A percentile compares a stretch with the other conserved stretches of the same genome.
phyloP scores from a whole-genome alignment of 2,329 filamentous ascomycete genomes.

The Ophiognomonia clavigignenti-juglandacearum region DNA sequence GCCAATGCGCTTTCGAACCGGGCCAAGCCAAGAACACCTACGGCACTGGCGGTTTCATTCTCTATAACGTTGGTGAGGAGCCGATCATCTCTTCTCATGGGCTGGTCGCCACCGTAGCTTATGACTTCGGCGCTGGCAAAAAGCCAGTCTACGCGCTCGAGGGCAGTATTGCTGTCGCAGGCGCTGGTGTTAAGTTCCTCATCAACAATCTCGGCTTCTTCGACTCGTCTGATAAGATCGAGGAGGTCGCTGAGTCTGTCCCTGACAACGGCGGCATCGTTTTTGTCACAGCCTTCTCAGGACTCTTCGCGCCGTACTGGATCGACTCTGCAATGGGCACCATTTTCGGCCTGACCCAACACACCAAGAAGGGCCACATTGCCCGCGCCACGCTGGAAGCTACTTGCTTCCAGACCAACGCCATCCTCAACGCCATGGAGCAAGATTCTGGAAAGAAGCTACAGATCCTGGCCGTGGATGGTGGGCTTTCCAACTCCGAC shows the following conservation, averaged over 20 bases:
- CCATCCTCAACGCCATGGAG: conserved; percentile 88
- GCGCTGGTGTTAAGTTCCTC: conserved; percentile 73
- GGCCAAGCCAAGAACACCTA: conserved; percentile 89
- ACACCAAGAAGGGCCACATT: conserved; percentile 81
- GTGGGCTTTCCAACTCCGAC: conserved; percentile 83
- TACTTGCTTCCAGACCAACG: conserved; percentile 88
- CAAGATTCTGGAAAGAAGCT: conserved; percentile 75
- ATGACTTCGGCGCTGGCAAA: conserved; percentile 62
- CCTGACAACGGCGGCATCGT: conserved; percentile 76
- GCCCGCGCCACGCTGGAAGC: conserved; percentile 86
- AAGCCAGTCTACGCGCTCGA: conserved; percentile 75
- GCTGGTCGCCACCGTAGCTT: conserved; percentile 80
- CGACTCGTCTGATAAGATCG: conserved; percentile 43
- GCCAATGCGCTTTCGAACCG: conserved; percentile 76
- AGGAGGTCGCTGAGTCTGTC: conserved; percentile 46
- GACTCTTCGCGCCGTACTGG: conserved; percentile 91
- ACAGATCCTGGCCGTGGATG: conserved; percentile 74
- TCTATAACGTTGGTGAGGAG: conserved; percentile 82
- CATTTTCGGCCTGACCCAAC: conserved; percentile 79
- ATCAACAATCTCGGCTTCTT: conserved; percentile 61
- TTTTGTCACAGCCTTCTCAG: conserved; percentile 86
- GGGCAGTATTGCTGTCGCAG: conserved; percentile 78
- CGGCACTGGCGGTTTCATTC: conserved; percentile 82
- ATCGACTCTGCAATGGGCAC: conserved; percentile 90
- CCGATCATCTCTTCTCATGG: conserved; percentile 83